Conservation (phyloP, 2,329 filamentous ascomycete species). For the Colletotrichum cordylinicola region DNA sequence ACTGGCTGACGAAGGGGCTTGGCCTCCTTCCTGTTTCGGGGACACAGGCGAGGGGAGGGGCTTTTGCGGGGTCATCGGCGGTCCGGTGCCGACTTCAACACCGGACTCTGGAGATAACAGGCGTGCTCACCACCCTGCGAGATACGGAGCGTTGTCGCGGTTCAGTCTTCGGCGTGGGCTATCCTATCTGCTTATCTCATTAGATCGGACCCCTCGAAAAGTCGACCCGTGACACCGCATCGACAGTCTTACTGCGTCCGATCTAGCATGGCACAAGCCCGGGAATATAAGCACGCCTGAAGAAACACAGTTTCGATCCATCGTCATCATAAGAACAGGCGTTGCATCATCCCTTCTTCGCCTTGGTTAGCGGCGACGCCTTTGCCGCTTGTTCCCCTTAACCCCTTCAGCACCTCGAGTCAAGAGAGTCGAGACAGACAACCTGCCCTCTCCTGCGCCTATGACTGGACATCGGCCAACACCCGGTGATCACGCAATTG, state of each 20-base stretch:
- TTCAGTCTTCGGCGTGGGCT: neutral
- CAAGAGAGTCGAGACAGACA: neutral
- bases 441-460: neutral
- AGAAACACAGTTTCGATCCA: neutral
- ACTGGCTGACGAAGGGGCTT: neutral
- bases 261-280: neutral
- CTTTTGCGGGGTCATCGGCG: constrained; percentile 13
- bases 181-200: neutral
- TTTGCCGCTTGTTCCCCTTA: neutral
- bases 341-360: neutral
- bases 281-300: neutral
- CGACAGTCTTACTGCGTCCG: neutral
- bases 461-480: constrained; percentile 14
- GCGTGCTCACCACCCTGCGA: neutral
- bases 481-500: constrained; percentile 16
- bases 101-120: constrained; percentile 1
- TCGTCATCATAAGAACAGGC: neutral
- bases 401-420: neutral
- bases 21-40: constrained; percentile 16
- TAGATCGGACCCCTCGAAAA: neutral
- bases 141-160: neutral
- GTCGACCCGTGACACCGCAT: constrained; percentile 11
- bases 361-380: neutral
- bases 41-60: neutral
- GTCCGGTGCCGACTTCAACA: constrained; percentile 5